These are phyloP conservation scores for Trichopus zeylanicus DNA, from an alignment of 116 monocot genomes.

Conservation along the genomic window DNA sequence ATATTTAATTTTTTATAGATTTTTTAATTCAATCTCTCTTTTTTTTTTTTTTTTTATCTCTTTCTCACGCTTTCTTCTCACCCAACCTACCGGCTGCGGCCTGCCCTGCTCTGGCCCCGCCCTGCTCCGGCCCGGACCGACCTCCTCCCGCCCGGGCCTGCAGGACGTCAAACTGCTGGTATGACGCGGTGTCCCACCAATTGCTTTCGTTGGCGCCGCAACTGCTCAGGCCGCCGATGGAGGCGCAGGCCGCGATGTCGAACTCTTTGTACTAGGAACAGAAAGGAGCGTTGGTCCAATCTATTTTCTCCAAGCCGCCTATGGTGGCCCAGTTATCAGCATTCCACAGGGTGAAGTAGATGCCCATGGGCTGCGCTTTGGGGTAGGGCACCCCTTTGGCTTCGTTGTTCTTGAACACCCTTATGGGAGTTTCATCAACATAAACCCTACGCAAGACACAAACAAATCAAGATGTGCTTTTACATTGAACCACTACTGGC, in stretches of 20 bases:
- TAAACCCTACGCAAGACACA: background rate
- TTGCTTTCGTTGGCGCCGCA: slow-evolving; percentile 10
- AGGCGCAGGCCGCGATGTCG: slow-evolving; percentile 18
- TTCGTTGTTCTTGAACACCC: slow-evolving; percentile 21
- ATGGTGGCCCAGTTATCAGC: slow-evolving; percentile 14
- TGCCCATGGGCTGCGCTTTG: slow-evolving; percentile 15
- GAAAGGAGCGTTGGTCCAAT: slow-evolving; percentile 19
- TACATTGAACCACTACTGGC: too few relatives aligned
- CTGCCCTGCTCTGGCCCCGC: too few relatives aligned
- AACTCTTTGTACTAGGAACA: slow-evolving; percentile 17
- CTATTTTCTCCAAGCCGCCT: slow-evolving; percentile 20
- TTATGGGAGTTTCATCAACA: slow-evolving; percentile 13
- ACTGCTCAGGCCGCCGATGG: background rate
- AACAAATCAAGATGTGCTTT: too few relatives aligned
- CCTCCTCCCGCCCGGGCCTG: slow-evolving; percentile 11
- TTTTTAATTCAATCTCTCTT: too few relatives aligned
- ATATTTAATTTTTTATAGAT: too few relatives aligned
- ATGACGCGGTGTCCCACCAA: slow-evolving; percentile 23
- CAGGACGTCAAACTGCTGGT: slow-evolving; percentile 7
- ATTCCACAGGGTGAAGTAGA: slow-evolving; percentile 14
- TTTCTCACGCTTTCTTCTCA: too few relatives aligned
- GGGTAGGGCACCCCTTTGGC: slow-evolving; percentile 16
- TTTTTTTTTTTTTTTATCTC: too few relatives aligned
- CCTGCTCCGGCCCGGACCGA: too few relatives aligned
- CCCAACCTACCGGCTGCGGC: too few relatives aligned